A percentile compares a stretch with the other conserved stretches of the same genome.
phyloP scores from a whole-genome alignment of 108 stramenopile genomes.

The Nitzschia sp. region DNA sequence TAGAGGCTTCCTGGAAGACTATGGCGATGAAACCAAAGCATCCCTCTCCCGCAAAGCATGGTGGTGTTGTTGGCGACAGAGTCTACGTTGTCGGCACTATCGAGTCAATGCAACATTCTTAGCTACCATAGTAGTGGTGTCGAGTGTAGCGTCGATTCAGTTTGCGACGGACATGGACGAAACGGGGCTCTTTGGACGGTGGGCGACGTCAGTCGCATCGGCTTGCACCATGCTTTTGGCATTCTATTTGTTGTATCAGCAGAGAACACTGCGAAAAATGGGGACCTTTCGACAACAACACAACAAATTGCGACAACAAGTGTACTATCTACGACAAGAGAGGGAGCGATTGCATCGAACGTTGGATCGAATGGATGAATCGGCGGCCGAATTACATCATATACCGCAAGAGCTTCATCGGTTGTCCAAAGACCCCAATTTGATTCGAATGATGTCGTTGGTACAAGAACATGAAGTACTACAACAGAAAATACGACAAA shows the following conservation, averaged over 20 bases:
- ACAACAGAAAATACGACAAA: slow-evolving; percentile 19
- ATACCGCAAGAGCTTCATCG: slow-evolving; percentile 20
- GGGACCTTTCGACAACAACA: slow-evolving; percentile 18
- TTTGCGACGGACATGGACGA: neutral
- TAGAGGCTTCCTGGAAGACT: slow-evolving; percentile 20
- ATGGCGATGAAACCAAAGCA: slow-evolving; percentile 6
- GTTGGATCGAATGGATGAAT: slow-evolving; percentile 28
- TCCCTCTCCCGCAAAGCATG: neutral
- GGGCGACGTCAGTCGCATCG: slow-evolving; percentile 6
- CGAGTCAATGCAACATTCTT: slow-evolving; percentile 2
- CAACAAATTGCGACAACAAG: slow-evolving; percentile 16
- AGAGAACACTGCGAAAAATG: slow-evolving; percentile 4
- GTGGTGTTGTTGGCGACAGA: slow-evolving; percentile 3
- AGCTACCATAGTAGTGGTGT: neutral
- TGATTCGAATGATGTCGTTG: slow-evolving; percentile 8
- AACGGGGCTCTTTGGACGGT: neutral
- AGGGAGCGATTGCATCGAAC: slow-evolving; percentile 24
- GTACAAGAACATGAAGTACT: slow-evolving; percentile 17
- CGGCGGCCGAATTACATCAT: slow-evolving; percentile 14
- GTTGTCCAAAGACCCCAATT: slow-evolving; percentile 14
- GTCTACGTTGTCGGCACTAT: neutral
- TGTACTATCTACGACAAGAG: slow-evolving; percentile 23
- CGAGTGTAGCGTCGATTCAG: slow-evolving; percentile 16
- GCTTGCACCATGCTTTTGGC: slow-evolving; percentile 8
- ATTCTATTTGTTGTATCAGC: slow-evolving; percentile 13